Base-by-base conservation (phyloP, 164 flowering plant genomes). In the Malania oleifera region DNA sequence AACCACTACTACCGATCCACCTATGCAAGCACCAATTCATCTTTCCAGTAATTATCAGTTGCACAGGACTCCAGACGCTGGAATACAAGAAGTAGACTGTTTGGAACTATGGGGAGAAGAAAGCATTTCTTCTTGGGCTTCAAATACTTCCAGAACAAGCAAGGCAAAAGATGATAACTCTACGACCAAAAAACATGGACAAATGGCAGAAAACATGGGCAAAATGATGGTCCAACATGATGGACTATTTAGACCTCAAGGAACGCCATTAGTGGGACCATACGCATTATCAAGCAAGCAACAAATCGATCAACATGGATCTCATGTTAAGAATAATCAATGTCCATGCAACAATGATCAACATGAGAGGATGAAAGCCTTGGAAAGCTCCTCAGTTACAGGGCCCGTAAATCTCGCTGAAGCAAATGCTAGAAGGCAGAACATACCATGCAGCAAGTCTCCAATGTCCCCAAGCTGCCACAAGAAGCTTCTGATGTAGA, bases 91-190 rank as follows among this genome's bases (percentile, higher is more conserved):
- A 39, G 46, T 18, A 43, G 57, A 64, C 18, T 51, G 38, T 18
- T 56, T 12, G 9, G 67, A 48, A 49, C 14, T 57, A 13, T 49
- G 54, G 18, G 64, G 71, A 54, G 69, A 56, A 60, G 80, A 71
- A 52, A 67, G 64, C 64, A 67, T 52, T 45, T 67, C 68, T 38
- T 64, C 71, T 20, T 61, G 61, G 71, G 54, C 70, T 59, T 51
- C 73, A 66, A 52, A 41, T 52, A 56, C 60, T 35, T 64, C 77
- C 28, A 60, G 45, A 48, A 53, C 45, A 19, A 26, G 22, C 31
- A 65, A 24, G 20, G 55, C 11, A 56, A 57, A 35, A 46, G 61
- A 49, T 19, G 20, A 18, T 8, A 58, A 38, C 41, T 56, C 11
- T 43, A 55, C 52, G 14, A 52, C 54, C 49, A 53, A 60, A 48